A percentile compares a stretch with the other conserved stretches of the same genome.
Evolutionary conservation across 495 filamentous ascomycete species (phyloP).

Genomic region (Penicillium antarcticum): DNA sequence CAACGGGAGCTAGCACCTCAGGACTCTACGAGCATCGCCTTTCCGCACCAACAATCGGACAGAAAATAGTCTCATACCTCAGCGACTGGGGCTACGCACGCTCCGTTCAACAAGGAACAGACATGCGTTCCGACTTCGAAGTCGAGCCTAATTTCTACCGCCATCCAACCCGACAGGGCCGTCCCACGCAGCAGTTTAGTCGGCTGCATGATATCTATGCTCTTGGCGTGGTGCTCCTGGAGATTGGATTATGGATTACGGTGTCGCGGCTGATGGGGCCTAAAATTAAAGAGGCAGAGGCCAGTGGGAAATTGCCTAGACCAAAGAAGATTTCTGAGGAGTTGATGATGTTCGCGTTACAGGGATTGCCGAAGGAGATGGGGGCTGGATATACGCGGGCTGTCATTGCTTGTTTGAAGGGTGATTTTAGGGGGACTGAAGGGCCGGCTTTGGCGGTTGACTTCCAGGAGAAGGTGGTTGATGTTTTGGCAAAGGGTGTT

Average conservation of each 20-base stretch:
- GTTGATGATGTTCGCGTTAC: conserved; percentile 7
- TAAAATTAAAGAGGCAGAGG: conserved; percentile 10
- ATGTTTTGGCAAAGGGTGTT: conserved; percentile 6
- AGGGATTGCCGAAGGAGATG: conserved; percentile 12
- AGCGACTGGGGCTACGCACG: conserved; percentile 24
- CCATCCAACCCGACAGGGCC: conserved; percentile 25
- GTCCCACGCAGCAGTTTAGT: conserved; percentile 14
- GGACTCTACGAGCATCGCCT: conserved; percentile 6
- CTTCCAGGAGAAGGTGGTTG: conserved; percentile 15
- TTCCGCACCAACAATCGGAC: not conserved
- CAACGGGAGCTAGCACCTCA: conserved; percentile 1
- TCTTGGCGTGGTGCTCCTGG: conserved; percentile 35
- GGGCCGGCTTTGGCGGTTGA: conserved; percentile 14
- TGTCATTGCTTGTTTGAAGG: conserved; percentile 11
- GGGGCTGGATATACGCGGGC: conserved; percentile 13
- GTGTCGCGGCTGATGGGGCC: conserved; percentile 13
- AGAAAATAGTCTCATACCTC: conserved; percentile 12
- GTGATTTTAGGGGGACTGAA: conserved; percentile 11
- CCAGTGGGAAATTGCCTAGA: conserved; percentile 12
- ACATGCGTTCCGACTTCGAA: conserved; percentile 15
- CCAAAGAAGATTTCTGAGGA: conserved; percentile 8
- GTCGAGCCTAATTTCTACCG: conserved; percentile 26
- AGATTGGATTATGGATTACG: conserved; percentile 35
- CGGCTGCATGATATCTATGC: conserved; percentile 39
- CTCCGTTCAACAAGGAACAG: conserved; percentile 11